Base-by-base conservation (phyloP, 495 filamentous ascomycete species). In the Evansstolkia leycettana region DNA sequence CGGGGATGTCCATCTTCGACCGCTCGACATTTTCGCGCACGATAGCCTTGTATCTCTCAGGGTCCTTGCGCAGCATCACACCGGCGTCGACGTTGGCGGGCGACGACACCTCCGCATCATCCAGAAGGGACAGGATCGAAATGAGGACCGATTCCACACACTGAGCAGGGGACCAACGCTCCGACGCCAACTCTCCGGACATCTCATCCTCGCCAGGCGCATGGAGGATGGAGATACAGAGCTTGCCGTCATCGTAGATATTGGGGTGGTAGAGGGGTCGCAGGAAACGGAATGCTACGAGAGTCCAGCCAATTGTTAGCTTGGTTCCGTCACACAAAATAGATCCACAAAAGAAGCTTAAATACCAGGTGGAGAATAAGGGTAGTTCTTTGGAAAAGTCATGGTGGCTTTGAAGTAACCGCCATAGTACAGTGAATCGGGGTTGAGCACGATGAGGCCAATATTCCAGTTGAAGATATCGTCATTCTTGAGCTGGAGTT, bases 181-280 rank as follows among this genome's bases (percentile, higher is more conserved):
- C 90, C 1, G 73, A 67, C 14, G 90, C 89, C 12, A 73, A 58
- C 58, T 95, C 90, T 33, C 90, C 90, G 17, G 87, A 94, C 66
- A 84, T 85, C 42, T 80, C 73, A 50, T 95, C 89, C 34, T 94
- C 84, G 39, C 89, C 90, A 1, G 90, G 86, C 7, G 77, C 67
- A 58, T 98, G 89, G 3, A 98, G 75, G 47, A 98, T 98, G 27
- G 88, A 94, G 54, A 98, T 95, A 65, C 90, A 96, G 12, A 96
- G 72, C 36, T 78, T 79, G 45, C 90, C 90, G 55, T 94, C 82
- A 6, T 70, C 55, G 58, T 95, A 94, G 54, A 98, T 77, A 53
- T 98, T 98, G 5, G 90, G 90, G 58, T 98, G 90, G 57, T 78
- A 85, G 30, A 88, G 69, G 15, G 87, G 82, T 7, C 76, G 70